A percentile compares a stretch with the other conserved stretches of the same genome.
Evolutionary conservation across 1,139 yeast genomes (phyloP).

Genomic region (Geotrichum histeridarum): DNA sequence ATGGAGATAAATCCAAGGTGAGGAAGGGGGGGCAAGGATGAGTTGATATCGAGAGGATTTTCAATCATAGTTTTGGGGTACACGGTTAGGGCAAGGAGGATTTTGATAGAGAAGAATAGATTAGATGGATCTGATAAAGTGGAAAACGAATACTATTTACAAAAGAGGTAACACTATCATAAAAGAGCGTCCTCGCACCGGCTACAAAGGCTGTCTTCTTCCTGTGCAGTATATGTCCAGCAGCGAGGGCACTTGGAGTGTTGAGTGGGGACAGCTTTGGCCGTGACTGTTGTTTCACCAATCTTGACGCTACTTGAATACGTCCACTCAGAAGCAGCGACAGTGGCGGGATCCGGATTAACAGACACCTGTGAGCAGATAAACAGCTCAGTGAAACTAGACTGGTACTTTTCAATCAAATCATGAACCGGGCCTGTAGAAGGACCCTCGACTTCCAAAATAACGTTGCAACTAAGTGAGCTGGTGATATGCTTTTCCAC

Average conservation of each 20-base stretch:
- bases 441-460: slow-evolving; percentile 31
- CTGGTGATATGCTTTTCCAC: slow-evolving; percentile 51
- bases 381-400: slow-evolving; percentile 49
- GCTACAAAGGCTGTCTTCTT: slow-evolving; percentile 53
- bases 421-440: slow-evolving; percentile 19
- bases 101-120: too few relatives aligned
- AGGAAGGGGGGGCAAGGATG: too few relatives aligned
- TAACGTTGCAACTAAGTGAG: slow-evolving; percentile 56
- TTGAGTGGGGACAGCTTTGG: slow-evolving; percentile 45
- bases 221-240: slow-evolving; percentile 68
- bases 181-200: slow-evolving; percentile 52
- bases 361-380: slow-evolving; percentile 57
- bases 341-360: slow-evolving; percentile 29
- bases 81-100: too few relatives aligned
- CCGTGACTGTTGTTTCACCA: slow-evolving; percentile 35
- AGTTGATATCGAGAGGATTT: too few relatives aligned
- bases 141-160: too few relatives aligned
- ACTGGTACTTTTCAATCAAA: slow-evolving; percentile 28
- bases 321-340: slow-evolving; percentile 29
- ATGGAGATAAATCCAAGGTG: too few relatives aligned
- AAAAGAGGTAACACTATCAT: background rate
- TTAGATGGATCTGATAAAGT: too few relatives aligned
- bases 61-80: too few relatives aligned
- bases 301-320: slow-evolving; percentile 32
- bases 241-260: slow-evolving; percentile 81